Evolutionary conservation across 2,329 filamentous ascomycete species (phyloP), one percentile per base, ranked within the genome.

Genomic region (Pseudogymnoascus sp.): DNA sequence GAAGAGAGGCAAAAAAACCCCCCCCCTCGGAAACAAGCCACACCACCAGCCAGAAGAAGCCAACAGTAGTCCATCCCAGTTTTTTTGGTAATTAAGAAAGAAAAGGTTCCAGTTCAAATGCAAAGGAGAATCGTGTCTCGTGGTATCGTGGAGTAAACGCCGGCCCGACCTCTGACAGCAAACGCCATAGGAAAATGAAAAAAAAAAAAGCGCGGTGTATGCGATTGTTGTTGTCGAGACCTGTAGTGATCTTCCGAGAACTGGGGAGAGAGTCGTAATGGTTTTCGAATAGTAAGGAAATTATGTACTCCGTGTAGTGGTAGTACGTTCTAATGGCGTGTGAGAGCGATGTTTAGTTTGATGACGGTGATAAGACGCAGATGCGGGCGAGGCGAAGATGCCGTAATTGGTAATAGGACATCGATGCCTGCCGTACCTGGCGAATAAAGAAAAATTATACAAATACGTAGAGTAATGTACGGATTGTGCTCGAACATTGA

Each of bases 61-160:
- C 47, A 54, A 54, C 47, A 54, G 47, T 54, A 54, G 47, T 54
- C 47, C 47, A 54, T 54, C 47, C 47, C 47, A 54, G 47, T 54
- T 54, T 54, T 54, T 54, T 31, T 31, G 21, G 21, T 29, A 4
- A 34, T 8, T 31, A 54, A 54, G n/a, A 54, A 51, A 16, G 21
- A 54, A 47, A 10, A 40, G 5, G 47, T 54, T 54, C 47, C 47
- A 34, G n/a, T 54, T 54, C 26, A 54, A 54, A 54, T 54, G 47
- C 47, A 54, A 54, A 54, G 47, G 47, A 54, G 47, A 54, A 54
- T 54, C 47, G 10, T 34, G 47, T 54, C 47, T 54, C 47, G n/a
- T 54, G 47, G 47, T 54, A 54, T 54, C 47, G 47, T 54, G 47
- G 34, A 26, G 47, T 54, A 18, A 45, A 54, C 47, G 47, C 47